Conservation (phyloP, 768 basidiomycete species). For the Exsudoporus frostii region DNA sequence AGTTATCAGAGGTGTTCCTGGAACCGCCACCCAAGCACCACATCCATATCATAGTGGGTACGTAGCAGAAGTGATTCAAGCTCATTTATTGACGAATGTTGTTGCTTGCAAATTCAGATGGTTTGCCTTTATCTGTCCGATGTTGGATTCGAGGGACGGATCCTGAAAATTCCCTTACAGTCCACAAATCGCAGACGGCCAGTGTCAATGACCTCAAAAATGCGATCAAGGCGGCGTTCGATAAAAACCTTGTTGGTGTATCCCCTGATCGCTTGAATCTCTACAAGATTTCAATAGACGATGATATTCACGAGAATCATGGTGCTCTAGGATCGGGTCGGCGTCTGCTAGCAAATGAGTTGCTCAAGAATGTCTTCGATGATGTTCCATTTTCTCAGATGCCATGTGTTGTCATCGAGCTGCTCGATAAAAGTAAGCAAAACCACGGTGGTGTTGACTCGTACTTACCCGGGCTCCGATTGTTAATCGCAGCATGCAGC, state of each 20-base stretch:
- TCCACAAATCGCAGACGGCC: background rate
- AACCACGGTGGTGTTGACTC: background rate
- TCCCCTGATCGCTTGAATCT: background rate
- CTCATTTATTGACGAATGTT: background rate
- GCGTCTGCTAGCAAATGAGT: background rate
- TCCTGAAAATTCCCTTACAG: background rate
- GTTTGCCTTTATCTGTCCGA: background rate
- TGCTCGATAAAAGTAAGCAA: too few relatives aligned
- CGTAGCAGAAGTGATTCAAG: background rate
- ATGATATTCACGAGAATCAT: background rate
- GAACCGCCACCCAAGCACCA: background rate
- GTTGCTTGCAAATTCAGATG: background rate
- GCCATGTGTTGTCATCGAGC: background rate
- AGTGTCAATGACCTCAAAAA: background rate
- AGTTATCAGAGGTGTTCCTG: background rate
- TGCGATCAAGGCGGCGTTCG: background rate
- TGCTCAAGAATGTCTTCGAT: background rate
- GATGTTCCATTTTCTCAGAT: background rate
- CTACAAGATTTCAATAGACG: background rate
- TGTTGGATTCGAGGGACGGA: background rate
- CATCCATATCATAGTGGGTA: background rate
- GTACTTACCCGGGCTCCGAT: background rate
- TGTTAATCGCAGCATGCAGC: background rate
- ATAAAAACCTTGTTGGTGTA: background rate
- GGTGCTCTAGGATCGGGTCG: background rate